Evolutionary conservation across 1,284 basidiomycete species (phyloP).

Genomic region (Puccinia novopanici): DNA sequence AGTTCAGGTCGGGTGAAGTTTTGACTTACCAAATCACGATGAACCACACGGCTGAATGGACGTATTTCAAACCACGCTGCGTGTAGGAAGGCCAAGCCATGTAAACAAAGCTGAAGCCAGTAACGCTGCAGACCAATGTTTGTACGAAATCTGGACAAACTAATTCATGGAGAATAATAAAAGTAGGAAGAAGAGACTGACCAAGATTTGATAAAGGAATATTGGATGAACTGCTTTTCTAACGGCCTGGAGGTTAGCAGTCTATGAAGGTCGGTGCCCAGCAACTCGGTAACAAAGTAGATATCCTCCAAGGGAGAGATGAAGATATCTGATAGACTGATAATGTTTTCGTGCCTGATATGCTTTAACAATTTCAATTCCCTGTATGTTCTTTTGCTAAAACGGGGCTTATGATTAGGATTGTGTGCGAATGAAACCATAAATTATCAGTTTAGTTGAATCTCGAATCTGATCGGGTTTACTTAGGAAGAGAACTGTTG

Average conservation of each 20-base stretch:
- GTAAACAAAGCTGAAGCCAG: conserved; percentile 21
- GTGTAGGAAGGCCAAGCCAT: conserved; percentile 36
- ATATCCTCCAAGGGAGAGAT: conserved; percentile 51
- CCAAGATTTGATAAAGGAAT: conserved; percentile 99
- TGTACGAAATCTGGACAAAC: too few species aligned
- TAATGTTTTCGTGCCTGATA: conserved; percentile 89
- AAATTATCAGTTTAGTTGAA: too few species aligned
- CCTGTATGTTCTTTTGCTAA: conserved; percentile 94
- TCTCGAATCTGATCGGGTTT: too few species aligned
- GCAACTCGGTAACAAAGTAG: conserved; percentile 98
- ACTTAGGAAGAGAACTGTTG: neutral
- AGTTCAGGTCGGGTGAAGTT: neutral
- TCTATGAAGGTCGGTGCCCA: conserved; percentile 96
- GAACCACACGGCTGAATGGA: conserved; percentile 97
- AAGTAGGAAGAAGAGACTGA: conserved; percentile 60
- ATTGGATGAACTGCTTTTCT: conserved; percentile 99
- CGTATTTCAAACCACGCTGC: conserved; percentile 96
- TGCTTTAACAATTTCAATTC: conserved; percentile 98
- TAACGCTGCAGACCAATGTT: neutral
- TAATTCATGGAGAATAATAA: conserved; percentile 8
- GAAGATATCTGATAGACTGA: conserved; percentile 68
- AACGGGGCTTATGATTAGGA: too few species aligned
- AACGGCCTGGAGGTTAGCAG: conserved; percentile 92
- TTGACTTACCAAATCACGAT: conserved; percentile 81
- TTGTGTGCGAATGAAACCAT: too few species aligned